Evolutionary conservation across 495 filamentous ascomycete genomes (phyloP).

Genomic region (Trichocladium uniseriatum): DNA sequence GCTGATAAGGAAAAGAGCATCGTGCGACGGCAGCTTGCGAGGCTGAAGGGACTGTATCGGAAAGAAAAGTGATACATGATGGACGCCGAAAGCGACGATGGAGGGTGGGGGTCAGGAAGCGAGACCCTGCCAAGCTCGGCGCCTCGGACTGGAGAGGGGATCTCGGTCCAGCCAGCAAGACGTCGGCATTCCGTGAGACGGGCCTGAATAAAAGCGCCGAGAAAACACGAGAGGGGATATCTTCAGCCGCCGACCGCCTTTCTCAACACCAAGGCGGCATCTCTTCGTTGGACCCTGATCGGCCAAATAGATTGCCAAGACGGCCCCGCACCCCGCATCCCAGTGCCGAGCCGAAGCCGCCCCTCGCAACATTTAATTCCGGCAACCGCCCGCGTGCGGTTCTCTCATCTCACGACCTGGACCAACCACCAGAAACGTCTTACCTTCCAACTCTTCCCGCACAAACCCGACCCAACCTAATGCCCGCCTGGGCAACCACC

Average conservation of each 20-base stretch:
- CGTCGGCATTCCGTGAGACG: too few species aligned
- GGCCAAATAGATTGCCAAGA: constrained; percentile 6
- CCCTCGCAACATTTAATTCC: neutral
- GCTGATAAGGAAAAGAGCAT: constrained; percentile 20
- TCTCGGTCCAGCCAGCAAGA: too few species aligned
- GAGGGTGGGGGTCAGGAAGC: too few species aligned
- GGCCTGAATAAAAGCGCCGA: too few species aligned
- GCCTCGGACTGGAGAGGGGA: too few species aligned
- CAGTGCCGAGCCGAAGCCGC: constrained; percentile 4
- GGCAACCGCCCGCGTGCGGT: neutral
- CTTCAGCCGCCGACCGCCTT: too few species aligned
- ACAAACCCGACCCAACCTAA: neutral
- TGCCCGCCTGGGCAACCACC: constrained; percentile 10
- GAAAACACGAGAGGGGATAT: too few species aligned
- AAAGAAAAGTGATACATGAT: constrained; percentile 17
- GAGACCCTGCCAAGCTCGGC: too few species aligned
- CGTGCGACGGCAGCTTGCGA: constrained; percentile 19
- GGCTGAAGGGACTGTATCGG: constrained; percentile 21
- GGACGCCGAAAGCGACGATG: neutral
- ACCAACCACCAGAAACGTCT: too few species aligned
- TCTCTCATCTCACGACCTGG: neutral
- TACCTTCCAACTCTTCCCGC: neutral
- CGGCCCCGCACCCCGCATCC: constrained; percentile 5
- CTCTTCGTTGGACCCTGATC: neutral
- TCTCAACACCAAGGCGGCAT: constrained; percentile 4